Evolutionary conservation across 139 green algal genomes (phyloP).

Genomic region (Coelastrella sp.): DNA sequence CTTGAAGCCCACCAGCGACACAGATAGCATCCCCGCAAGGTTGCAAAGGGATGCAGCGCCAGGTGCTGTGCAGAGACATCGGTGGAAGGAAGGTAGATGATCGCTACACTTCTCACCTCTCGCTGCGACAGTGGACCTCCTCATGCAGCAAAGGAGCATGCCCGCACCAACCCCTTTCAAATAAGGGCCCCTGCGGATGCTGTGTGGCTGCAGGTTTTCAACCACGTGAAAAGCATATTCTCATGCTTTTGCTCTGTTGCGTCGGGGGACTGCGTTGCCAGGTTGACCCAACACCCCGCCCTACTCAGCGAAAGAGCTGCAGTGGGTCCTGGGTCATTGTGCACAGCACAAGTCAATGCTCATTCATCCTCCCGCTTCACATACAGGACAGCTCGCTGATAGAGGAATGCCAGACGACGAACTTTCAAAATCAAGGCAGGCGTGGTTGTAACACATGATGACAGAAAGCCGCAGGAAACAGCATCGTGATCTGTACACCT

Average conservation of each 20-base stretch:
- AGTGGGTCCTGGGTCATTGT: neutral
- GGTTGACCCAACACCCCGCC: constrained; percentile 4
- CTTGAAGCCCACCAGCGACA: neutral
- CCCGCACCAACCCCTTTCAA: neutral
- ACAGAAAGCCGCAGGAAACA: too few species aligned
- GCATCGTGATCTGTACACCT: too few species aligned
- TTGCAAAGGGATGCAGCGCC: neutral
- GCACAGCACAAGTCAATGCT: too few species aligned
- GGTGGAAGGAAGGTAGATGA: neutral
- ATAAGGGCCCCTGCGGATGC: neutral
- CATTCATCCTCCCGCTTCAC: too few species aligned
- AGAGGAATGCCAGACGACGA: too few species aligned
- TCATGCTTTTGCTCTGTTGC: too few species aligned
- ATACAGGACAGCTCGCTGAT: too few species aligned
- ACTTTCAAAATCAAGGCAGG: too few species aligned
- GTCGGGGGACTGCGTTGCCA: neutral
- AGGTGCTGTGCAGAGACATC: too few species aligned
- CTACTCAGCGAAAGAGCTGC: neutral
- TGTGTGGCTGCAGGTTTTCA: neutral
- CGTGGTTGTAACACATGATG: too few species aligned
- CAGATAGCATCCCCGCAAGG: neutral
- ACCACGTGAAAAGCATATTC: too few species aligned
- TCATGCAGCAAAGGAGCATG: neutral
- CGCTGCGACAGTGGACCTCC: neutral
- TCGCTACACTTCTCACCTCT: neutral